Conservation (phyloP, 495 filamentous ascomycete genomes). For the Tuber microsphaerosporum region DNA sequence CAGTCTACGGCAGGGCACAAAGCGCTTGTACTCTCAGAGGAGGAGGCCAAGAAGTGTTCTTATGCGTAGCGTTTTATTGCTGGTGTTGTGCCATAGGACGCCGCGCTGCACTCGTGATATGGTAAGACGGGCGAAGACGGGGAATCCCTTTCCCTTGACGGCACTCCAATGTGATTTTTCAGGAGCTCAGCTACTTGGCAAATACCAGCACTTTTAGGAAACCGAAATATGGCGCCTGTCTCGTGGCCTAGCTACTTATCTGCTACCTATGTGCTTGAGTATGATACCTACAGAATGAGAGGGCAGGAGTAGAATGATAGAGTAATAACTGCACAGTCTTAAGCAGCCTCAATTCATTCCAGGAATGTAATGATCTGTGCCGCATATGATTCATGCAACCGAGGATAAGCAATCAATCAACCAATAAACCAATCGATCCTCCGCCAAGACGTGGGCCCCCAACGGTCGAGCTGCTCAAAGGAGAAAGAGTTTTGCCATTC, state of each 20-base stretch:
- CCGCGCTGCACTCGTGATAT: not conserved
- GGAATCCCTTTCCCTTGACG: not conserved
- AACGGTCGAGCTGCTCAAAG: not conserved
- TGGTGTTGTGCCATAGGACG: not conserved
- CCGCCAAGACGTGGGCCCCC: not conserved
- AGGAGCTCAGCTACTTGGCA: not conserved
- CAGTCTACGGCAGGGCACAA: not conserved
- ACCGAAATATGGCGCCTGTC: not conserved
- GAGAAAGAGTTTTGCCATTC: not conserved
- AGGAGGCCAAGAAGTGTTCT: not conserved
- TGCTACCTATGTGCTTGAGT: not conserved
- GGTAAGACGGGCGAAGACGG: not conserved
- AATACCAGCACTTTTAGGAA: not conserved
- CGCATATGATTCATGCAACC: not conserved
- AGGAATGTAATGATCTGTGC: constrained; percentile 1
- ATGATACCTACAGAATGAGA: not conserved
- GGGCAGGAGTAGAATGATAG: not conserved
- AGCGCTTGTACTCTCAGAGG: not conserved
- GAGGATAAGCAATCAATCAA: not conserved
- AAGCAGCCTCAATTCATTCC: not conserved
- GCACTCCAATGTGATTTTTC: not conserved
- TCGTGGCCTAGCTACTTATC: not conserved
- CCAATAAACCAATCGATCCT: not conserved
- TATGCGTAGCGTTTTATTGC: not conserved
- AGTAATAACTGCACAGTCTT: not conserved